Conservation (phyloP, 2,329 filamentous ascomycete species). For the Phyllosticta citrichinensis region DNA sequence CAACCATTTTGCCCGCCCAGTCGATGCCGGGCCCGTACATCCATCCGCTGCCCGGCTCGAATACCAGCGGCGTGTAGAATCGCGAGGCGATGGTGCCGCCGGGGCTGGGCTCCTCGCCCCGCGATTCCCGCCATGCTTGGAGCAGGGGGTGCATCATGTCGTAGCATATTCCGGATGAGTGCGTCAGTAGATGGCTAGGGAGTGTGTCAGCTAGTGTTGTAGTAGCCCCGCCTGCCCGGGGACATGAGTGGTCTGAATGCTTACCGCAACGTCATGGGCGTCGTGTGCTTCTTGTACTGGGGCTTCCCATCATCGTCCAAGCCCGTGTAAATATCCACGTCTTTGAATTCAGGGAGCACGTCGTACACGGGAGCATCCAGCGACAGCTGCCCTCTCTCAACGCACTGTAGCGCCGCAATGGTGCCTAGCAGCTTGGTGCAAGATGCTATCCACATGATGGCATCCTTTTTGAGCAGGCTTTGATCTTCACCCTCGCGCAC, state of each 20-base stretch:
- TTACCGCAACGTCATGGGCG: conserved; percentile 7
- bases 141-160: conserved; percentile 14
- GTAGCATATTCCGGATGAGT: conserved; percentile 20
- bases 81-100: conserved; percentile 12
- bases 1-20: conserved; percentile 19
- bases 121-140: conserved; percentile 11
- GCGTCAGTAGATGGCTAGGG: conserved; percentile 17
- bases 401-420: conserved; percentile 24
- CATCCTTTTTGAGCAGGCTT: conserved; percentile 13
- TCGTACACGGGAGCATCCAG: conserved; percentile 25
- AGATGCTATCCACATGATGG: conserved; percentile 28
- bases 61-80: conserved; percentile 16
- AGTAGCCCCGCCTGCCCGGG: neutral
- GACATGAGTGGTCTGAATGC: neutral
- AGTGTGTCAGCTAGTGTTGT: conserved; percentile 12
- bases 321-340: conserved; percentile 18
- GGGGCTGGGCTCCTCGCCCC: conserved; percentile 8
- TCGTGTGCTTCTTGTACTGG: conserved; percentile 12
- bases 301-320: conserved; percentile 16
- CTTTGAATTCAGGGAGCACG: conserved; percentile 24
- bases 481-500: conserved; percentile 14
- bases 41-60: conserved; percentile 18
- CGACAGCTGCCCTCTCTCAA: conserved; percentile 23
- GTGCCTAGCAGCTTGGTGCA: conserved; percentile 31
- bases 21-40: conserved; percentile 18